Evolutionary conservation across 2,329 filamentous ascomycete genomes (phyloP).

Genomic region (Byssochlamys sp.): DNA sequence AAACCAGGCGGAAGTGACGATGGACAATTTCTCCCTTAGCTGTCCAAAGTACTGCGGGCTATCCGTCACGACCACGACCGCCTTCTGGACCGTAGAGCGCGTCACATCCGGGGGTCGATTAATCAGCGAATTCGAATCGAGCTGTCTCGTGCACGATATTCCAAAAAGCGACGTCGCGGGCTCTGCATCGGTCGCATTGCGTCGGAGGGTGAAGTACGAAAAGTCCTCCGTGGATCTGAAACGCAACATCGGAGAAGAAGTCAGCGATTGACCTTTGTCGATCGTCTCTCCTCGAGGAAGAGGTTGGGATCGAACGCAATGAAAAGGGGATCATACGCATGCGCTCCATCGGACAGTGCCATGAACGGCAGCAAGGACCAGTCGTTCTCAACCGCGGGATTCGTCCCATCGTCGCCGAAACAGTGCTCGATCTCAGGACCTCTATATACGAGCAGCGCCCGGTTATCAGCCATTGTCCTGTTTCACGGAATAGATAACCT

Average conservation of each 20-base stretch:
- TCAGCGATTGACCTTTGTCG: not conserved
- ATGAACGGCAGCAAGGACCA: constrained; percentile 92
- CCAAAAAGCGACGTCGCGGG: constrained; percentile 81
- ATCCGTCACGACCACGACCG: constrained; percentile 88
- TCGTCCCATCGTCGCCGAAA: constrained; percentile 68
- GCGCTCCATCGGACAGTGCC: constrained; percentile 89
- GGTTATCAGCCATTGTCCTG: constrained; percentile 1
- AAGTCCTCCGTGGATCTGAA: constrained; percentile 81
- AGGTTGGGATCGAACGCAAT: not conserved
- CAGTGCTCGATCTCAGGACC: constrained; percentile 90
- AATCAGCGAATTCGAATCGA: constrained; percentile 68
- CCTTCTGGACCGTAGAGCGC: constrained; percentile 95
- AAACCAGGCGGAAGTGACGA: constrained; percentile 94
- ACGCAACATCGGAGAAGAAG: not conserved
- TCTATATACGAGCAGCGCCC: constrained; percentile 28
- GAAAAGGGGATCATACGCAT: constrained; percentile 54
- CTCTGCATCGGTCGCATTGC: constrained; percentile 32
- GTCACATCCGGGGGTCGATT: constrained; percentile 81
- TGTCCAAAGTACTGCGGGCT: constrained; percentile 83
- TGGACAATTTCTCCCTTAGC: constrained; percentile 75
- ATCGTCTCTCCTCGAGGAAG: not conserved
- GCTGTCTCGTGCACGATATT: constrained; percentile 86
- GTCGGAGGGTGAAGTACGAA: constrained; percentile 89
- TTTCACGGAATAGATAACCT: not conserved
- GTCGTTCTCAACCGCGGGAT: constrained; percentile 74